Conservation (phyloP, 1,284 basidiomycete species). For the Puccinia sorghi region DNA sequence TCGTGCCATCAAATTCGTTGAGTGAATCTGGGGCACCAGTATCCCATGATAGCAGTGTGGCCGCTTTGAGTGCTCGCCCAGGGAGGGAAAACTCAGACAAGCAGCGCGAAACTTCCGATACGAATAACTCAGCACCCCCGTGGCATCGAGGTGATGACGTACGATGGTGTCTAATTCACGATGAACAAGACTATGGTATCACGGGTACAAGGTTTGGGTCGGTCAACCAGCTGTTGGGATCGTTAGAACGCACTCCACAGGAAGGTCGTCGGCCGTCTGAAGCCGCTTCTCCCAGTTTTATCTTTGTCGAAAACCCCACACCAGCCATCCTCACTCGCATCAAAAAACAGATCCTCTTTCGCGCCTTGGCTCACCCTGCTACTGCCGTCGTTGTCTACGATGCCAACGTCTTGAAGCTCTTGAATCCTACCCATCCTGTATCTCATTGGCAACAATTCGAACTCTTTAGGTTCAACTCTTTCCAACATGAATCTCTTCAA, state of each 20-base stretch:
- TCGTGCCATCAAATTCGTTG: not conserved
- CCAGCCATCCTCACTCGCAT: conserved; percentile 1
- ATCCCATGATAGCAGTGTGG: not conserved
- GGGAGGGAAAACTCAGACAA: not conserved
- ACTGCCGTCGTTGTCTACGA: not conserved
- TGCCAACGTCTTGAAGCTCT: conserved; percentile 20
- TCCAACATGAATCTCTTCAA: not conserved
- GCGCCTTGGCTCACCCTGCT: not conserved
- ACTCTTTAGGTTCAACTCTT: conserved; percentile 18
- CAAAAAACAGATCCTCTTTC: conserved; percentile 16
- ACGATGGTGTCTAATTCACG: conserved; percentile 30
- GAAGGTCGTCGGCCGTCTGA: not conserved
- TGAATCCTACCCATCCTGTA: not conserved
- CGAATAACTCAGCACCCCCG: not conserved
- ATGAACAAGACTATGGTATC: conserved; percentile 29
- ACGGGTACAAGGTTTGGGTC: conserved; percentile 28
- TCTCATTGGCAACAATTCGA: conserved; percentile 2
- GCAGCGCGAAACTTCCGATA: not conserved
- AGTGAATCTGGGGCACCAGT: not conserved
- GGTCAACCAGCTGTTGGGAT: not conserved
- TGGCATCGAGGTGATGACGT: conserved; percentile 9
- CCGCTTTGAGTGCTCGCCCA: not conserved
- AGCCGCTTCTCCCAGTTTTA: not conserved
- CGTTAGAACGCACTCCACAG: not conserved
- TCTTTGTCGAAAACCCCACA: conserved; percentile 29